A percentile compares a stretch with the other conserved stretches of the same genome.
These are phyloP conservation scores for Tulasnella calospora DNA, from an alignment of 768 basidiomycete genomes.

Conservation along the genomic window DNA sequence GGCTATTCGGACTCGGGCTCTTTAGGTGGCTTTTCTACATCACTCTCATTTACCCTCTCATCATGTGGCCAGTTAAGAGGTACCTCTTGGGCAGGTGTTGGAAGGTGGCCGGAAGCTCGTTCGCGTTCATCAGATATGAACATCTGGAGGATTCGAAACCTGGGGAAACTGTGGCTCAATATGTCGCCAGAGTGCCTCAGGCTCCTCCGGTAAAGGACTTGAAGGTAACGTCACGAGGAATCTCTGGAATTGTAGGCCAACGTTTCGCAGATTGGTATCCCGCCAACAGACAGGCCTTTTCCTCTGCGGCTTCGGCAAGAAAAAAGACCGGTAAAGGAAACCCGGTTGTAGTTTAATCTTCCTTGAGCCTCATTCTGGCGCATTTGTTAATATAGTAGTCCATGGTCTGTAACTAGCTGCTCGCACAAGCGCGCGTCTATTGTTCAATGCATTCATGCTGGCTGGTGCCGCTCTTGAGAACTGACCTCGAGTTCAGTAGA, in stretches of 20 bases:
- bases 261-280: background rate
- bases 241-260: background rate
- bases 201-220: background rate
- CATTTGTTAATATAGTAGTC: background rate
- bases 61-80: background rate
- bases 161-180: background rate
- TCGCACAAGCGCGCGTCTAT: background rate
- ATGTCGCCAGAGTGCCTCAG: background rate
- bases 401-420: background rate
- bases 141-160: slow-evolving; percentile 3
- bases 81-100: background rate
- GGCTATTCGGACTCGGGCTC: background rate
- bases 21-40: background rate
- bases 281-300: background rate
- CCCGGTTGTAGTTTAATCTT: background rate
- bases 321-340: background rate
- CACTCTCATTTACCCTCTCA: background rate
- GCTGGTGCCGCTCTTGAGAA: background rate
- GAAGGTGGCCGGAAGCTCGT: slow-evolving; percentile 10
- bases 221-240: background rate
- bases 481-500: background rate
- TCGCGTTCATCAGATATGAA: background rate
- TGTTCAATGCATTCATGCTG: background rate
- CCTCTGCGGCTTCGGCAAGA: background rate
- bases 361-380: background rate